Conservation (phyloP, 2,329 filamentous ascomycete genomes). For the Diplodia sapinea region DNA sequence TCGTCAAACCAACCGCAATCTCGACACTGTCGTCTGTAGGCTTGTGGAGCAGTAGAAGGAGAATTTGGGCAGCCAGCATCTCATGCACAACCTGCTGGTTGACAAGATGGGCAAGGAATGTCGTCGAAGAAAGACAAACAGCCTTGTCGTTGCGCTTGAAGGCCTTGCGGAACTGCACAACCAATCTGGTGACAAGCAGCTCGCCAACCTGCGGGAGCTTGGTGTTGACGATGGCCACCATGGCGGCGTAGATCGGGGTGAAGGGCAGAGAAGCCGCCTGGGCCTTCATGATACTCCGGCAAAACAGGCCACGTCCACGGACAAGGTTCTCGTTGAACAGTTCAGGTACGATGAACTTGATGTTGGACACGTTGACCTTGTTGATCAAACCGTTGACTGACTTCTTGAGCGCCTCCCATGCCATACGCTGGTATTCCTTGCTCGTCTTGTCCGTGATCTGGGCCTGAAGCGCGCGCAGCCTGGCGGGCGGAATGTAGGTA, state of each 20-base stretch:
- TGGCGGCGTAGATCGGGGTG: slow-evolving; percentile 93
- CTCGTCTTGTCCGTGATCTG: slow-evolving; percentile 96
- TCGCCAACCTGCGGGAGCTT: slow-evolving; percentile 96
- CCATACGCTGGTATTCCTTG: slow-evolving; percentile 98
- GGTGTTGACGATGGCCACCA: slow-evolving; percentile 96
- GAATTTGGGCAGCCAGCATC: slow-evolving; percentile 88
- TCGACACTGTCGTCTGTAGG: slow-evolving; percentile 97
- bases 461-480: slow-evolving; percentile 87
- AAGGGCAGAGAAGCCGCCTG: slow-evolving; percentile 95
- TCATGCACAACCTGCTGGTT: slow-evolving; percentile 97
- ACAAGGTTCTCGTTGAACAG: slow-evolving; percentile 94
- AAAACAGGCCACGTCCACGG: slow-evolving; percentile 89
- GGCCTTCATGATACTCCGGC: slow-evolving; percentile 96
- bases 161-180: slow-evolving; percentile 92
- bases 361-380: slow-evolving; percentile 97
- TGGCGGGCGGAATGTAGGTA: slow-evolving; percentile 93
- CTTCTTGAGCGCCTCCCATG: slow-evolving; percentile 98
- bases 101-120: slow-evolving; percentile 91
- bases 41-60: slow-evolving; percentile 90
- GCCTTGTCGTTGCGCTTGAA: slow-evolving; percentile 97
- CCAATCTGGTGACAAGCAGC: slow-evolving; percentile 79
- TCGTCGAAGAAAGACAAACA: slow-evolving; percentile 90
- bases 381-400: slow-evolving; percentile 98
- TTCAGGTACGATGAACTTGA: slow-evolving; percentile 96
- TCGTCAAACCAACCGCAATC: slow-evolving; percentile 91